Conservation (phyloP, 176 grass and related monocot species). For the Carex cristatella region DNA sequence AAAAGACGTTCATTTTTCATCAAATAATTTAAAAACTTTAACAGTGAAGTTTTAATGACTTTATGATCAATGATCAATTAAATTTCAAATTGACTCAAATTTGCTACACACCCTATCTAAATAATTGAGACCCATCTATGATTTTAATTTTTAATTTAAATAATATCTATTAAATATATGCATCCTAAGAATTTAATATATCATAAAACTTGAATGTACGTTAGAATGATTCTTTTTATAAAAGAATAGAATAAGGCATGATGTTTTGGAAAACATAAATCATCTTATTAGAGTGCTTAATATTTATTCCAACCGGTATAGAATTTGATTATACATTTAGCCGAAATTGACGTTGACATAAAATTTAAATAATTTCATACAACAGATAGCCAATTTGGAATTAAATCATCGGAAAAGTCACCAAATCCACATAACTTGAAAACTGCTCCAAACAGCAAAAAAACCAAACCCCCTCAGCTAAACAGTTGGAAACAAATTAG, state of each 20-base stretch:
- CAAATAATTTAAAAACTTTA: no score
- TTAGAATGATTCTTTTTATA: neutral
- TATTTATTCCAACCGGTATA: neutral
- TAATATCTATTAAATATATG: no score
- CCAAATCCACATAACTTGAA: neutral
- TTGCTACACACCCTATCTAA: no score
- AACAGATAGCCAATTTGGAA: neutral
- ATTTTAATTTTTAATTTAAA: no score
- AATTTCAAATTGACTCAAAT: no score
- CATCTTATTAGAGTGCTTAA: neutral
- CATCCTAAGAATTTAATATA: no score
- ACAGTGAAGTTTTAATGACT: no score
- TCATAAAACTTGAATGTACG: no score
- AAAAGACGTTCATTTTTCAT: no score
- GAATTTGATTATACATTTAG: neutral
- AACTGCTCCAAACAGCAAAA: conserved; percentile 4
- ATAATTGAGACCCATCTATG: no score
- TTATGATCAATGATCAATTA: no score
- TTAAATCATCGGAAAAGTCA: neutral
- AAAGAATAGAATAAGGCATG: neutral
- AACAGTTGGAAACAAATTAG: neutral
- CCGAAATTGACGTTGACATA: neutral
- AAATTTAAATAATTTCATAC: neutral
- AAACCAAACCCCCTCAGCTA: neutral
- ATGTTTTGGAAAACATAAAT: neutral